Evolutionary conservation across 176 grass and related monocot species (phyloP).

Genomic region (Pharus latifolius): DNA sequence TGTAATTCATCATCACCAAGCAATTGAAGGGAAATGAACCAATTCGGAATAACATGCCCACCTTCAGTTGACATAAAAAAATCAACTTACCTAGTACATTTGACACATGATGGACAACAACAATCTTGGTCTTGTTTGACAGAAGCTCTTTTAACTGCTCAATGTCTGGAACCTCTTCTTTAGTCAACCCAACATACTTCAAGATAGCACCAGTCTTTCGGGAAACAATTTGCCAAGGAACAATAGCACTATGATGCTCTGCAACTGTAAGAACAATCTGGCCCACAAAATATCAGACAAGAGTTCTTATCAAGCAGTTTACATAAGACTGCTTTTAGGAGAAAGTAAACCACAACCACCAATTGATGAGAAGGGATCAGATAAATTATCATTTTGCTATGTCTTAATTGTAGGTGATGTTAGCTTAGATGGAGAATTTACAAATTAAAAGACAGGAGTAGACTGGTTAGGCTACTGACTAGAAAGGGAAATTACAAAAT

Average conservation of each 20-base stretch:
- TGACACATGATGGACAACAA: constrained; percentile 76
- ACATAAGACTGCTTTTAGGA: background rate
- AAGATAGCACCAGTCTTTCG: constrained; percentile 69
- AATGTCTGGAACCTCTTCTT: constrained; percentile 76
- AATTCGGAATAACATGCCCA: background rate
- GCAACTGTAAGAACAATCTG: constrained; percentile 82
- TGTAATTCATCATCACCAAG: no score
- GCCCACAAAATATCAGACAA: background rate
- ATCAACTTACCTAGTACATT: constrained; percentile 68
- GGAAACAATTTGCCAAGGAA: constrained; percentile 84
- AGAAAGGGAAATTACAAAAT: background rate
- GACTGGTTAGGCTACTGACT: no score
- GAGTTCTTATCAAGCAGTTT: background rate
- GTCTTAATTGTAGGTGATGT: no score
- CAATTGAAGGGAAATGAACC: background rate
- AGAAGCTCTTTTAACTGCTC: constrained; percentile 74
- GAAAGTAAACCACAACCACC: background rate
- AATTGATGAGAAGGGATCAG: background rate
- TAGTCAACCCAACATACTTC: constrained; percentile 87
- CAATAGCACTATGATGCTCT: constrained; percentile 87
- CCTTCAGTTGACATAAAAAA: background rate
- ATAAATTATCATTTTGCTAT: no score
- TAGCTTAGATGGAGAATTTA: constrained; percentile 3
- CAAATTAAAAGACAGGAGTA: background rate
- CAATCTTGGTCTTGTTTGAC: constrained; percentile 83